Conservation (phyloP, 805 yeast species). For the Maudiozyma saulgeensis region DNA sequence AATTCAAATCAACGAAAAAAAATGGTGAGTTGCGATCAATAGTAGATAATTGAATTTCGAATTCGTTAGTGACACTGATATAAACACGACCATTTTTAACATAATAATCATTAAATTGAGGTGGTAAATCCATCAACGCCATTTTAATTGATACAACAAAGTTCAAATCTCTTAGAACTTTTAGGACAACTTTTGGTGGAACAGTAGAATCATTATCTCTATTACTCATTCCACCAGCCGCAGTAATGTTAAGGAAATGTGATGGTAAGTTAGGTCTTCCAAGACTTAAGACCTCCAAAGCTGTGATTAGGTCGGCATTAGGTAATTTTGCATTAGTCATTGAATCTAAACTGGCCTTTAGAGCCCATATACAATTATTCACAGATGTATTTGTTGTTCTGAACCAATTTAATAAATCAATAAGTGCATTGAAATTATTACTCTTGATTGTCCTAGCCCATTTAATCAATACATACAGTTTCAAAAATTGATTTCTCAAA, state of each 20-base stretch:
- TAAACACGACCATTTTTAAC: slow-evolving; percentile 71
- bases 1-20: slow-evolving; percentile 67
- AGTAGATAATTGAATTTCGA: slow-evolving; percentile 70
- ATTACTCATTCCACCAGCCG: slow-evolving; percentile 5
- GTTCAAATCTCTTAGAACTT: slow-evolving; percentile 59
- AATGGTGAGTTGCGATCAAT: slow-evolving; percentile 61
- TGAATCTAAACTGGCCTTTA: slow-evolving; percentile 51
- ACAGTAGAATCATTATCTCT: slow-evolving; percentile 23
- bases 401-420: slow-evolving; percentile 84
- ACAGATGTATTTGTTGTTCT: slow-evolving; percentile 67
- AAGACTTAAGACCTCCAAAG: slow-evolving; percentile 69
- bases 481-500: slow-evolving; percentile 73
- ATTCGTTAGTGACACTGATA: slow-evolving; percentile 53
- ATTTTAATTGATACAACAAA: slow-evolving; percentile 63
- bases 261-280: slow-evolving; percentile 72
- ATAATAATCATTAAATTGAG: slow-evolving; percentile 49
- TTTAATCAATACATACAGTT: slow-evolving; percentile 75
- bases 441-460: slow-evolving; percentile 67
- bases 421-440: slow-evolving; percentile 59
- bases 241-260: slow-evolving; percentile 42
- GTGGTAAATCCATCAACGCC: slow-evolving; percentile 62
- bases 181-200: slow-evolving; percentile 45
- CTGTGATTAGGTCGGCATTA: slow-evolving; percentile 81
- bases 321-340: slow-evolving; percentile 83
- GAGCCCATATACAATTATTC: slow-evolving; percentile 51